Percentiles rank a stretch among this genome's conserved stretches.
phyloP scores from a whole-genome alignment of 2,329 filamentous ascomycete genomes.

The Colletotrichum neosansevieriae region DNA sequence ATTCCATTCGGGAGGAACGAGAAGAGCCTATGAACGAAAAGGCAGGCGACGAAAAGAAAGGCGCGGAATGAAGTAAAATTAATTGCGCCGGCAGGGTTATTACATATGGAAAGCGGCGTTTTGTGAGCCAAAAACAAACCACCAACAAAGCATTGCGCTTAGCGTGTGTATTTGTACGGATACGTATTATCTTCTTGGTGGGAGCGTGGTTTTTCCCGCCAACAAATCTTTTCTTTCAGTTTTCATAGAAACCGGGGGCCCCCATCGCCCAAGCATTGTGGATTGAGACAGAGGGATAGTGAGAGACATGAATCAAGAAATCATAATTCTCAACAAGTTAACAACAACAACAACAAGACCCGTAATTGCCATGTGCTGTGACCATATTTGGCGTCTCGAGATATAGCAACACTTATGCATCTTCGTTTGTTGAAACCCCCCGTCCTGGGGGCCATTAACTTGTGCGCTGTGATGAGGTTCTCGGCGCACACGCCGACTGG shows the following conservation, averaged over 20 bases:
- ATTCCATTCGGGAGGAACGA: constrained; percentile 35
- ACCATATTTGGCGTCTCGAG: too few species aligned
- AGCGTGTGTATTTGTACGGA: constrained; percentile 15
- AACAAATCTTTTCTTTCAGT: not conserved
- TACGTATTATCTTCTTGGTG: not conserved
- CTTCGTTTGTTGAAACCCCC: too few species aligned
- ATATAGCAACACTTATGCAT: too few species aligned
- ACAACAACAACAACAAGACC: not conserved
- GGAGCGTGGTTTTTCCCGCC: not conserved
- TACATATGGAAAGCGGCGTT: constrained; percentile 29
- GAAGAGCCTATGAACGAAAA: constrained; percentile 22
- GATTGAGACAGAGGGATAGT: not conserved
- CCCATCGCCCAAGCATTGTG: not conserved
- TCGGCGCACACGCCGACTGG: not conserved
- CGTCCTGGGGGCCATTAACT: not conserved
- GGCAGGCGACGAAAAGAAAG: constrained; percentile 31
- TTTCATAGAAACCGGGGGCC: constrained; percentile 15
- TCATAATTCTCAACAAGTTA: constrained; percentile 2
- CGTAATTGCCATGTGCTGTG: too few species aligned
- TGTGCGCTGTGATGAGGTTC: not conserved
- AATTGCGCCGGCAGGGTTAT: constrained; percentile 7
- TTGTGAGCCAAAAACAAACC: constrained; percentile 12
- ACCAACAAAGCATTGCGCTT: constrained; percentile 17
- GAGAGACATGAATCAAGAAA: not conserved
- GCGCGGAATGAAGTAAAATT: constrained; percentile 34